A percentile compares a stretch with the other conserved stretches of the same genome.
Evolutionary conservation across 805 yeast genomes (phyloP).

Genomic region (Candida saitoana): DNA sequence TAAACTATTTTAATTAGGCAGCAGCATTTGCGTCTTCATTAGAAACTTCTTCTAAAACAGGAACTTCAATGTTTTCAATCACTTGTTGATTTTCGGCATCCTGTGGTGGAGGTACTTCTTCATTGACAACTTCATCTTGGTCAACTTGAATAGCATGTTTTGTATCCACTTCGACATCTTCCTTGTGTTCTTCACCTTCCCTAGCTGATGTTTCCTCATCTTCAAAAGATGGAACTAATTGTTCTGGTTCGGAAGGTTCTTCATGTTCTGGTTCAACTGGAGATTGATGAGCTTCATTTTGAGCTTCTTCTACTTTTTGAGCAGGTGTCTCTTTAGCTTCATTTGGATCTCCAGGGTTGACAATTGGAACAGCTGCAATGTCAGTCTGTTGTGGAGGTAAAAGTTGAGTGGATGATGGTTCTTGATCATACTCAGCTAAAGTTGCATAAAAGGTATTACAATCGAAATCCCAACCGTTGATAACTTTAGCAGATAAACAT

Average conservation of each 20-base stretch:
- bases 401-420: slow-evolving; percentile 6
- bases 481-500: slow-evolving; percentile 59
- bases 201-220: slow-evolving; percentile 2
- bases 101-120: neutral
- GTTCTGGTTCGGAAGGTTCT: slow-evolving; percentile 4
- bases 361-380: slow-evolving; percentile 14
- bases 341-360: slow-evolving; percentile 13
- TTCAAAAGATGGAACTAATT: slow-evolving; percentile 3
- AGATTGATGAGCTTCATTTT: slow-evolving; percentile 8
- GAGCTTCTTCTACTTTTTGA: slow-evolving; percentile 6
- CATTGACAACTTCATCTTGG: neutral
- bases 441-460: slow-evolving; percentile 54
- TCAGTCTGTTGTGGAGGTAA: slow-evolving; percentile 8
- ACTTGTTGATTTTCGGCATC: neutral
- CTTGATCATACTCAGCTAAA: slow-evolving; percentile 20
- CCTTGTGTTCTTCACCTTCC: slow-evolving; percentile 3
- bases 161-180: slow-evolving; percentile 6
- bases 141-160: slow-evolving; percentile 8
- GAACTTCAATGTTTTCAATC: neutral
- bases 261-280: slow-evolving; percentile 5
- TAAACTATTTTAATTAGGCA: neutral
- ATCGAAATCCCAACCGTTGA: slow-evolving; percentile 82
- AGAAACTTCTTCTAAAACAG: neutral
- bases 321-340: slow-evolving; percentile 24
- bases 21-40: neutral